A percentile compares a stretch with the other conserved stretches of the same genome.
Evolutionary conservation across 192 early-diverging fungal genomes (phyloP).

Genomic region (Dissophora ornata): DNA sequence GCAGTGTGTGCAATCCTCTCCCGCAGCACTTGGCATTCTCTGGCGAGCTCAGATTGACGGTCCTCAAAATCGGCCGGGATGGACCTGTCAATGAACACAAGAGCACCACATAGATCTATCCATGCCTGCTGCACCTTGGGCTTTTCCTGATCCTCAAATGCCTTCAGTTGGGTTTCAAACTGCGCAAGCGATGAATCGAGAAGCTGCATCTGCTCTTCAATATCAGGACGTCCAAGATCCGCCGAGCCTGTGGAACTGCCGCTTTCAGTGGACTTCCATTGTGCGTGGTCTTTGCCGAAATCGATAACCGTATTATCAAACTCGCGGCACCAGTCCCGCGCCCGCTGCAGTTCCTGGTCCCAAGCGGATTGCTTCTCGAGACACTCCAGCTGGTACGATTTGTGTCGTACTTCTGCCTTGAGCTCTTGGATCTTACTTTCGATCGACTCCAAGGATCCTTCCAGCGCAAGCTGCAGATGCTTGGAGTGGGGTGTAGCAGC

Average conservation of each 20-base stretch:
- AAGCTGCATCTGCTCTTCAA: neutral
- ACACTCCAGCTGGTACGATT: conserved; percentile 16
- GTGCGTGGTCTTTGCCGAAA: conserved; percentile 14
- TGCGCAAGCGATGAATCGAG: conserved; percentile 12
- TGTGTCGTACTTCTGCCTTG: conserved; percentile 16
- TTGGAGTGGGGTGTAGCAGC: conserved; percentile 25
- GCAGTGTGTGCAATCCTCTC: conserved; percentile 18
- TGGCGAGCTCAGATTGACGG: conserved; percentile 1
- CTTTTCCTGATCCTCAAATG: conserved; percentile 18
- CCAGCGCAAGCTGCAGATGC: conserved; percentile 17
- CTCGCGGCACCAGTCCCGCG: conserved; percentile 16
- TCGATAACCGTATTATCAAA: conserved; percentile 3
- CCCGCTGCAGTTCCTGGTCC: conserved; percentile 23
- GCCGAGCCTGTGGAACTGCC: neutral
- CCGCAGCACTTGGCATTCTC: conserved; percentile 2
- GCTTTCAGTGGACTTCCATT: conserved; percentile 6
- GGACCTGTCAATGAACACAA: conserved; percentile 21
- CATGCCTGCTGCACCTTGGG: conserved; percentile 23
- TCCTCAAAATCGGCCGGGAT: conserved; percentile 16
- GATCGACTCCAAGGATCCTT: conserved; percentile 15
- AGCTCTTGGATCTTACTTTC: conserved; percentile 20
- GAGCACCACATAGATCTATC: conserved; percentile 17
- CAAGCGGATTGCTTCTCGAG: conserved; percentile 24
- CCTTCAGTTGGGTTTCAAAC: conserved; percentile 28
- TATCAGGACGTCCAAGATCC: too few species aligned